phyloP scores from a whole-genome alignment of 192 early-diverging fungal species.

The Coemansia sp. region DNA sequence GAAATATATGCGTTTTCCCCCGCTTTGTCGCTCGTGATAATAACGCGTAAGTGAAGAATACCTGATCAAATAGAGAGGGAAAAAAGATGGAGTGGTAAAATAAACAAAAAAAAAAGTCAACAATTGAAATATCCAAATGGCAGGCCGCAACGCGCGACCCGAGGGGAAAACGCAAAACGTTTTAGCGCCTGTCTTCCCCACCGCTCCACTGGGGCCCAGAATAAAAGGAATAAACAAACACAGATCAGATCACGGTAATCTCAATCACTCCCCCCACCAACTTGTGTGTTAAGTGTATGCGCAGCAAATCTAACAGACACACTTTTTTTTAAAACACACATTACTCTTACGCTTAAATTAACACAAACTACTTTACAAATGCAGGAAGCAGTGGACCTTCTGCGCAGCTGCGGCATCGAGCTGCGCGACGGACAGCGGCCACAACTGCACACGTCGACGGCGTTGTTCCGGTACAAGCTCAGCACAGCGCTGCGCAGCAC shows the following conservation, averaged over 20 bases:
- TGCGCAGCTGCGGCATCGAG: conserved; percentile 29
- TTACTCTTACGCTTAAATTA: too few species aligned
- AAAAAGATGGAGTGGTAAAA: conserved; percentile 2
- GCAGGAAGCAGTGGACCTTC: conserved; percentile 7
- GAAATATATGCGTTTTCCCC: too few species aligned
- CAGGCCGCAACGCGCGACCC: too few species aligned
- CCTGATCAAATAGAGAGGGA: conserved; percentile 12
- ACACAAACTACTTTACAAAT: not conserved
- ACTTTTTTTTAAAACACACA: too few species aligned
- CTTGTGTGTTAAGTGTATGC: too few species aligned
- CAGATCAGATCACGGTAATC: not conserved
- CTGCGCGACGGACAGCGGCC: conserved; percentile 7
- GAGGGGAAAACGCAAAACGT: not conserved
- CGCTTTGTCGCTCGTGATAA: not conserved
- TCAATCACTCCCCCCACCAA: too few species aligned
- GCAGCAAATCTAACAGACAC: too few species aligned
- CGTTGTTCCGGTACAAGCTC: conserved; percentile 35
- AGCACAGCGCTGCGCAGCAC: conserved; percentile 12
- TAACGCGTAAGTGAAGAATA: conserved; percentile 7
- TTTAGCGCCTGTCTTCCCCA: too few species aligned
- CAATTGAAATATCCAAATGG: too few species aligned
- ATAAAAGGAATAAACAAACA: conserved; percentile 5
- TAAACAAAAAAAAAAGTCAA: too few species aligned
- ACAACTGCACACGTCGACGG: conserved; percentile 22
- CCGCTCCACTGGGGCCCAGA: too few species aligned